Percentiles rank a stretch among this genome's conserved stretches.
phyloP scores from a whole-genome alignment of 257 asterid species.

The Fraxinus excelsior region DNA sequence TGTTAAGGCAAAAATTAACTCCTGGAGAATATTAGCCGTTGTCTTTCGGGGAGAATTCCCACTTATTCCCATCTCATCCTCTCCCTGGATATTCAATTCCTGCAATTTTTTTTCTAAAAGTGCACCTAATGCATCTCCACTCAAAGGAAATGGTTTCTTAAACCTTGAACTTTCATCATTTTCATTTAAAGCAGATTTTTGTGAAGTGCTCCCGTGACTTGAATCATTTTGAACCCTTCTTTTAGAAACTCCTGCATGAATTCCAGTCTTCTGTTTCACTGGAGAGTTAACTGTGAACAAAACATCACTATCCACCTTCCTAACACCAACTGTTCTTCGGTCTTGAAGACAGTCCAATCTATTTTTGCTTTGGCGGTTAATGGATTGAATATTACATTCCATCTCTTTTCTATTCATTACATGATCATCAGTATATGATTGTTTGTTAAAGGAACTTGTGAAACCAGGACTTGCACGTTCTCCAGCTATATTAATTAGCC shows the following conservation, averaged over 20 bases:
- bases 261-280: slow-evolving; percentile 43
- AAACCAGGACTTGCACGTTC: slow-evolving; percentile 44
- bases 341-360: slow-evolving; percentile 33
- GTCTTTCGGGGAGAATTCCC: slow-evolving; percentile 57
- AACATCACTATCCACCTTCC: slow-evolving; percentile 28
- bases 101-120: slow-evolving; percentile 73
- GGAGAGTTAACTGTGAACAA: slow-evolving; percentile 51
- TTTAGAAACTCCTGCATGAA: slow-evolving; percentile 25
- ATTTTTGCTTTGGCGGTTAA: slow-evolving; percentile 24
- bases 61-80: slow-evolving; percentile 35
- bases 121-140: slow-evolving; percentile 74
- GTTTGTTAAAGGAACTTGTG: slow-evolving; percentile 28
- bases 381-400: slow-evolving; percentile 19
- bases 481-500: slow-evolving; percentile 41
- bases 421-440: slow-evolving; percentile 22
- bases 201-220: slow-evolving; percentile 25
- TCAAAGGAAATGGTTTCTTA: slow-evolving; percentile 41
- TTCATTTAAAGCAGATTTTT: slow-evolving; percentile 32
- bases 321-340: slow-evolving; percentile 28
- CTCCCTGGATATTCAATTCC: slow-evolving; percentile 74
- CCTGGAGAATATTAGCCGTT: slow-evolving; percentile 82
- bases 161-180: slow-evolving; percentile 26
- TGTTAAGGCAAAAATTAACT: slow-evolving; percentile 80
- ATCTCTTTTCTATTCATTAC: slow-evolving; percentile 34
- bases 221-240: slow-evolving; percentile 32